Evolutionary conservation across 2,329 filamentous ascomycete species (phyloP).

Genomic region (Aspergillus quadricinctus): DNA sequence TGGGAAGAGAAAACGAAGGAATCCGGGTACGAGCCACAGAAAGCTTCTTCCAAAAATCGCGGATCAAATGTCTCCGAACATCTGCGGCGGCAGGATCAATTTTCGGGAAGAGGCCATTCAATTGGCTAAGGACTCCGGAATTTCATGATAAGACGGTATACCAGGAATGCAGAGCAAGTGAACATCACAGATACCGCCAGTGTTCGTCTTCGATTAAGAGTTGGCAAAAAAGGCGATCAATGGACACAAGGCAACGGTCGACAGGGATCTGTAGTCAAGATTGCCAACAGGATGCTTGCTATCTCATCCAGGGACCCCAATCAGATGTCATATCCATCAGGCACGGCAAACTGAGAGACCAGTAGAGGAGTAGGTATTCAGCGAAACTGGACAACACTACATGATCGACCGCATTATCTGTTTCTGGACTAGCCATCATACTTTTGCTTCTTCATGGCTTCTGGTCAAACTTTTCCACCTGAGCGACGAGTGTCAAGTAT

Average conservation of each 20-base stretch:
- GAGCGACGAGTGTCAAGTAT: neutral
- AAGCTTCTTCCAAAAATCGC: neutral
- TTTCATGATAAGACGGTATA: neutral
- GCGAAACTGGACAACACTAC: neutral
- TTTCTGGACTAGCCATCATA: neutral
- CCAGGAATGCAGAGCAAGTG: neutral
- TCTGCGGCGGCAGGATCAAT: constrained; percentile 1
- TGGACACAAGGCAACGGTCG: neutral
- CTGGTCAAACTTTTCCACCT: neutral
- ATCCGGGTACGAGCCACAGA: neutral
- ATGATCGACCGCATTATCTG: neutral
- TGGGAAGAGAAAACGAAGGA: neutral
- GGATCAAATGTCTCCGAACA: neutral
- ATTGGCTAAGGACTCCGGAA: neutral
- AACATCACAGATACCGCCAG: neutral
- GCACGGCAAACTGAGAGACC: neutral
- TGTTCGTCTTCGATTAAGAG: neutral
- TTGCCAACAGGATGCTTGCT: neutral
- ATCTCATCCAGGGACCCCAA: neutral
- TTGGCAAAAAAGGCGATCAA: neutral
- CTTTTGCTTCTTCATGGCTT: neutral
- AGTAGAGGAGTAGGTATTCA: neutral
- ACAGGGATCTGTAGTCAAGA: neutral
- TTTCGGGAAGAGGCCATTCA: neutral
- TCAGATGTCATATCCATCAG: neutral